Base-by-base conservation (phyloP, 2,329 filamentous ascomycete species). In the Xenosphaeropsis pyriputrescens region DNA sequence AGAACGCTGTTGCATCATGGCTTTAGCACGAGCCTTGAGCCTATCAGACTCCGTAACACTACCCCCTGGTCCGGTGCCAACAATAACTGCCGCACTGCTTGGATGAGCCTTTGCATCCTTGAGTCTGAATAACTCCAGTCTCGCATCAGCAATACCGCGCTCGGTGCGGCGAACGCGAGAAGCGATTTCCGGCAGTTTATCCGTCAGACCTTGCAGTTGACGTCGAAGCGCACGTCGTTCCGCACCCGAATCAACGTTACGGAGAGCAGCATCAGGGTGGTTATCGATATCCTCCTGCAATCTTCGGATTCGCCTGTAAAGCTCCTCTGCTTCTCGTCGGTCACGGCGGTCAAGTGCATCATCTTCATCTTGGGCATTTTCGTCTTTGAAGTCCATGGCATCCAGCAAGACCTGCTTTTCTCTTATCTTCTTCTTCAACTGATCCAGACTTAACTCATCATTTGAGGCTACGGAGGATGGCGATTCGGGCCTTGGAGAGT, bases 1-100 rank as follows among this genome's bases (percentile, higher is more conserved):
- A 47, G 91, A 88, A 42, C 91, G 81, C 52, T 94, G 88, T 62
- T 96, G 89, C 91, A 98, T 98, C 77, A 95, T 93, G 30, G 89
- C 89, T 62, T 88, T 93, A 22, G 91, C 89, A 48, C 88, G 77
- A 29, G 91, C 91, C 64, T 95, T 96, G 47, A 96, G 73, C 38
- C 89, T 77, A 60, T 98, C 91, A 3, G 85, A 82, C 59, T 98
- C 91, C 0, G 91, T 98, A 32, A 98, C 75, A 33, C 75, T 63
- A 37, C 91, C 91, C 32, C 89, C 89, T 41, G 88, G 89, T 8
- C 91, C 91, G 43, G 89, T 96, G 34, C 91, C 91, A 41, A 96
- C 75, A 45, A 98, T 85, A 19, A 78, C 70, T 15, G 81, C 68
- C 8, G 85, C 79, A 52, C 81, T 85, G 45, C 77, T 72, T 3